A percentile compares a stretch with the other conserved stretches of the same genome.
phyloP scores from a whole-genome alignment of 305 asterid species.

The Plantago lanceolata region DNA sequence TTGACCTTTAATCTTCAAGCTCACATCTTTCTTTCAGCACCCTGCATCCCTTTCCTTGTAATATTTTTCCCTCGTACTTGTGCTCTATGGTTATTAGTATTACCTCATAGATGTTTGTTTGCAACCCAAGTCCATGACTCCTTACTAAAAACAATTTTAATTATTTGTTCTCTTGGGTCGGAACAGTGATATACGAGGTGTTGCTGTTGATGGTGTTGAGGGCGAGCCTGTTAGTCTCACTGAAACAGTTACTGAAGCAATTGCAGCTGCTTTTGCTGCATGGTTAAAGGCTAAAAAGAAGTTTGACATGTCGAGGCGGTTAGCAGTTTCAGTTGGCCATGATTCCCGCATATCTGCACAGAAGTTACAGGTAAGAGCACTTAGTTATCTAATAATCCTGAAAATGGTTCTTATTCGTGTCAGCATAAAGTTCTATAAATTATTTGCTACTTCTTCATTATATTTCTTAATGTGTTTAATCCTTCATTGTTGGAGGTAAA shows the following conservation, averaged over 20 bases:
- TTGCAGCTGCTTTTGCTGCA: slow-evolving; percentile 88
- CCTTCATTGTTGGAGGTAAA: neutral
- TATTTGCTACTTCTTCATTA: neutral
- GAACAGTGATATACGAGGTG: slow-evolving; percentile 95
- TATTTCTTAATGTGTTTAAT: neutral
- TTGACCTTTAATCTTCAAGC: neutral
- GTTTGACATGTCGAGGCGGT: slow-evolving; percentile 42
- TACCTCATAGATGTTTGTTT: slow-evolving; percentile 1
- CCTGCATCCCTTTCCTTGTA: neutral
- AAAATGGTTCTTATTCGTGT: neutral
- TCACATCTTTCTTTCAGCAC: neutral
- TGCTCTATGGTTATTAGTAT: neutral
- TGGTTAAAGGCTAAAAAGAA: slow-evolving; percentile 79
- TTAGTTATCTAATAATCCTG: slow-evolving; percentile 6
- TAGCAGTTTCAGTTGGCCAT: slow-evolving; percentile 88
- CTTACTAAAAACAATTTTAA: neutral
- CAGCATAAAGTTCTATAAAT: slow-evolving; percentile 6
- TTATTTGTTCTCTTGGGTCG: slow-evolving; percentile 19
- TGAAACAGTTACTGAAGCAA: slow-evolving; percentile 89
- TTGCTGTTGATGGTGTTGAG: slow-evolving; percentile 90
- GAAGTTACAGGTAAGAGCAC: slow-evolving; percentile 63
- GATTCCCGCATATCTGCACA: slow-evolving; percentile 96
- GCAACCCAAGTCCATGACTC: slow-evolving; percentile 13
- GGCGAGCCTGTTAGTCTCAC: slow-evolving; percentile 85
- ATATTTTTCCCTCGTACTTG: neutral